Base-by-base conservation (phyloP, 2,329 filamentous ascomycete species). In the Teratosphaeria nubilosa region DNA sequence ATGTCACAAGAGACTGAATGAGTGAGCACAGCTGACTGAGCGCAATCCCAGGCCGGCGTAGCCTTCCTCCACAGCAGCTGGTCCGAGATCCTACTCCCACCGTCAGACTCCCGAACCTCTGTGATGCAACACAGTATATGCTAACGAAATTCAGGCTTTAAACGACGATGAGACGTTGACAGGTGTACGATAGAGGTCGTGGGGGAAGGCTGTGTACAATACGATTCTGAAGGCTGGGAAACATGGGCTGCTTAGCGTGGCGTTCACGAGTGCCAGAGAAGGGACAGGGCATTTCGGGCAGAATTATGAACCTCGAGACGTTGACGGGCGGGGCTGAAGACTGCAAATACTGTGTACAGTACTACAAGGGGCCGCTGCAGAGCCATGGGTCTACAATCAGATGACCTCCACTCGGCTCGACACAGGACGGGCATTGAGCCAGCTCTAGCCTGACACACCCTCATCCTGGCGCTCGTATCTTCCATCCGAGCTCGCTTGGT, bases 11-110 rank as follows among this genome's bases (percentile, higher is more conserved):
- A 22, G 51, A 20, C 48, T 20, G 45, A 50, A 50, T 54, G 25
- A 2, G 32, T 54, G 51, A 54, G 5, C 7, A 51, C 5, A 20
- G 22, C 22, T 48, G 20, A 48, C 59, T 58, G 60, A 63, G 58
- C 53, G 60, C 41, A 9, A 45, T 31, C 3, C 25, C 53, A 80
- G 78, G 73, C 76, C 55, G 77, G 77, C 59, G 77, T 81, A 41
- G 73, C 78, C 6, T 81, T 81, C 66, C 64, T 81, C 51, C 74
- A 78, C 66, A 79, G 77, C 69, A 79, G 76, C 71, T 80, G 77
- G 76, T 75, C 74, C 63, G 78, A 81, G 70, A 70, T 79, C 56
- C 67, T 81, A 5, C 69, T 79, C 10, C 77, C 78, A 53, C 74
- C 76, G 71, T 80, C 73, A 73, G 74, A n/a, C n/a, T 20, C 3